Base-by-base conservation (phyloP, 768 basidiomycete genomes). In the Tulasnella calospora region DNA sequence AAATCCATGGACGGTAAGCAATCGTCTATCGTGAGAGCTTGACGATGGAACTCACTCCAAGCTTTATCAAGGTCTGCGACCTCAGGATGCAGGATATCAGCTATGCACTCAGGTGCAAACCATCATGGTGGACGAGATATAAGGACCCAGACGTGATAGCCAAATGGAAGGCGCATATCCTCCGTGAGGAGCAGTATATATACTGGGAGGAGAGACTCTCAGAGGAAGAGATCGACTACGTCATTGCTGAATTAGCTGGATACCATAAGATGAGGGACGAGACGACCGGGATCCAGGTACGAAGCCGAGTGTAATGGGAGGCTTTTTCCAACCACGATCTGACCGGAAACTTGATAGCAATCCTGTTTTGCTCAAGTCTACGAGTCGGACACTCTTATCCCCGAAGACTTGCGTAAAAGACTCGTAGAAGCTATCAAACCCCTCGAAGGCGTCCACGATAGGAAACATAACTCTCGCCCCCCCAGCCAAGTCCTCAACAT, bases 401-500 rank as follows among this genome's bases (percentile, higher is more conserved):
- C 85, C 0, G n/a, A 35, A 3, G 76, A 82, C 8, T 57, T 85
- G 27, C 82, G 81, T 27, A 67, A 79, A 10, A 79, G 71, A 30
- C 82, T 87, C 13, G 80, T 83, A 21, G 44, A 79, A 5, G 84
- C 81, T 21, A 80, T 83, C 30, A 74, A 61, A 6, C 33, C 75
- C 8, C 85, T 88, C 41, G 86, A 88, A 78, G 17, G 44, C 44
- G 44, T 15, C 4, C 12, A 1, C 44, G 1, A 15, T 15, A 4
- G 13, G 13, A 15, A 44, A n/a, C n/a, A 17, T 12, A 44, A 17
- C 44, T 1, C 3, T 12, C 44, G 44, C 17, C 17, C 15, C 44
- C 17, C 44, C 3, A 3, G 13, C 44, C 44, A 17, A 44, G 87
- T 88, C 0, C 84, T 86, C 57, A 86, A 88, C 77, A 82, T 88